Evolutionary conservation across 2,329 filamentous ascomycete genomes (phyloP).

Genomic region (Taxawa tesnikishii): DNA sequence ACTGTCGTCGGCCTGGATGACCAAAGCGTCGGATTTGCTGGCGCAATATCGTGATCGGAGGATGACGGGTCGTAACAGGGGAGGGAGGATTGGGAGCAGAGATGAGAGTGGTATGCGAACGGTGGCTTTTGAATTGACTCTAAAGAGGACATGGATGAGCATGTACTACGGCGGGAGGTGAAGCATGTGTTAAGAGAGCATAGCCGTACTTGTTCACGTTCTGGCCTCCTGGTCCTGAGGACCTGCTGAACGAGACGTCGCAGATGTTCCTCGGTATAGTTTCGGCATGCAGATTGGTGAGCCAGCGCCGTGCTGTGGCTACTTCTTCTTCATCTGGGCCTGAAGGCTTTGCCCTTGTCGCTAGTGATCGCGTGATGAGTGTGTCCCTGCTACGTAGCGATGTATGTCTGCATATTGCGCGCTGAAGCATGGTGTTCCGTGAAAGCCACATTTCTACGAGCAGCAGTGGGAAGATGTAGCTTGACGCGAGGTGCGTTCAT

Average conservation of each 20-base stretch:
- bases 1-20: conserved; percentile 52
- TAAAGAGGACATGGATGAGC: conserved; percentile 19
- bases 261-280: conserved; percentile 44
- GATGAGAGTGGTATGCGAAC: conserved; percentile 41
- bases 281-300: conserved; percentile 38
- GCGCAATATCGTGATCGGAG: conserved; percentile 43
- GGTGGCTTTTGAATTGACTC: conserved; percentile 57
- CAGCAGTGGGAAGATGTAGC: too few species aligned
- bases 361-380: background rate
- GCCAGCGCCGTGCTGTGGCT: conserved; percentile 30
- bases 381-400: background rate
- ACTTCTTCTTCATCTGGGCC: conserved; percentile 7
- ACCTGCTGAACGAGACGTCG: conserved; percentile 49
- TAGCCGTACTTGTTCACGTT: conserved; percentile 54
- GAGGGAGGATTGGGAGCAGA: conserved; percentile 42
- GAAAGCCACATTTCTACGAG: too few species aligned
- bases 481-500: too few species aligned
- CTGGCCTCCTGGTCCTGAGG: conserved; percentile 53
- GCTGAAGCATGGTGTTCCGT: too few species aligned
- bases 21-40: conserved; percentile 37
- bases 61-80: conserved; percentile 39
- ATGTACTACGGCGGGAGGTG: conserved; percentile 1
- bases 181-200: conserved; percentile 12
- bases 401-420: too few species aligned
- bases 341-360: background rate